phyloP scores from a whole-genome alignment of 768 basidiomycete genomes.

The Suillus spraguei region DNA sequence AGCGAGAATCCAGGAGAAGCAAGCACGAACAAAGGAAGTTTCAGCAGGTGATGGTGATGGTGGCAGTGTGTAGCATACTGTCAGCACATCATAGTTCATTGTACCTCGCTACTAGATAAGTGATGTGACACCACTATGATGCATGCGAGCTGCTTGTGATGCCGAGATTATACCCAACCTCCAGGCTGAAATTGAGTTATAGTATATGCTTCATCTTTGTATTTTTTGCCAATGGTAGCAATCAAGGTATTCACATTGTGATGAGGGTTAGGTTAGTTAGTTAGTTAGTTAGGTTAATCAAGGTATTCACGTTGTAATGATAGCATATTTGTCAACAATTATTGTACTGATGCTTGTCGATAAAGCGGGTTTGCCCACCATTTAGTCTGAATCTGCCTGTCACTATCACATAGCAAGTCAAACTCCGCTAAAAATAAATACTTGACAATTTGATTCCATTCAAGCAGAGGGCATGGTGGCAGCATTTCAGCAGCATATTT shows the following conservation, averaged over 20 bases:
- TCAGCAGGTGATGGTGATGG: background rate
- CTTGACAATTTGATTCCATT: background rate
- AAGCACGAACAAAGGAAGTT: background rate
- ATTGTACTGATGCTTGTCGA: background rate
- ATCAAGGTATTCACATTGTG: background rate
- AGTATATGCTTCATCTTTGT: background rate
- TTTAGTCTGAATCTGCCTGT: background rate
- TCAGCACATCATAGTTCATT: background rate
- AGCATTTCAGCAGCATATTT: background rate
- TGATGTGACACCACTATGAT: background rate
- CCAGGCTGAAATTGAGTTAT: background rate
- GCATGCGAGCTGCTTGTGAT: background rate
- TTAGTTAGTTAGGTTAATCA: no score
- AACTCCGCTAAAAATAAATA: background rate
- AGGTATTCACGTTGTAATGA: no score
- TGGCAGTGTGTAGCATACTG: background rate
- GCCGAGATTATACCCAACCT: background rate
- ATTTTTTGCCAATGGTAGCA: background rate
- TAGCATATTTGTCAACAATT: conserved; percentile 14
- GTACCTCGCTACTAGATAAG: background rate
- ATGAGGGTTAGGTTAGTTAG: no score
- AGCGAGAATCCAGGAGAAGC: conserved; percentile 9
- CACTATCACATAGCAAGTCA: background rate
- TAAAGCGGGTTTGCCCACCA: conserved; percentile 2
- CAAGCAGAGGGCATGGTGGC: background rate